These are phyloP conservation scores for Aspergillus novoparasiticus DNA, from an alignment of 2,329 filamentous ascomycete species.

Conservation along the genomic window DNA sequence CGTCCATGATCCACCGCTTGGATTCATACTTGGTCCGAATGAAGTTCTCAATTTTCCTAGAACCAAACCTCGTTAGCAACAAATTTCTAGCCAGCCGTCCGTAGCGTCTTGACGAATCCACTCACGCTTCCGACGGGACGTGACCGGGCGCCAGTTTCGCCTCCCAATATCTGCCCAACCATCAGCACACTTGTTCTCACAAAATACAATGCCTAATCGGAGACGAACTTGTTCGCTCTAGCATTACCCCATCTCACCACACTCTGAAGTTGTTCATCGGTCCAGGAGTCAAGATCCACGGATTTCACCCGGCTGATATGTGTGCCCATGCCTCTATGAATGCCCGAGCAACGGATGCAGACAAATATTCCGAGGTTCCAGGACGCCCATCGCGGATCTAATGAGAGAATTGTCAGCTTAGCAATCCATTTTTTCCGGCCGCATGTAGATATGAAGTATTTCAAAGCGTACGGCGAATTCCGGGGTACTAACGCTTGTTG, in stretches of 20 bases:
- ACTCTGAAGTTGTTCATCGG: slow-evolving; percentile 94
- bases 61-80: slow-evolving; percentile 15
- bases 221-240: slow-evolving; percentile 81
- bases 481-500: slow-evolving; percentile 78
- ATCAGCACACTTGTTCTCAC: slow-evolving; percentile 13
- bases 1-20: slow-evolving; percentile 99
- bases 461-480: background rate
- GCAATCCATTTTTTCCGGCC: background rate
- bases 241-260: slow-evolving; percentile 94
- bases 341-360: slow-evolving; percentile 97
- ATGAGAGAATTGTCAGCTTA: slow-evolving; percentile 20
- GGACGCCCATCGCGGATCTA: slow-evolving; percentile 97
- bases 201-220: background rate
- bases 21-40: slow-evolving; percentile 99
- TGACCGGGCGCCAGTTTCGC: slow-evolving; percentile 88
- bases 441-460: background rate
- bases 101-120: slow-evolving; percentile 15
- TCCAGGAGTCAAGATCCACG: slow-evolving; percentile 97
- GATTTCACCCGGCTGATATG: slow-evolving; percentile 98
- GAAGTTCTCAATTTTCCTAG: slow-evolving; percentile 95
- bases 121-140: slow-evolving; percentile 81
- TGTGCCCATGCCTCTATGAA: slow-evolving; percentile 97
- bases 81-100: background rate
- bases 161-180: slow-evolving; percentile 74
- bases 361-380: slow-evolving; percentile 98